phyloP scores from a whole-genome alignment of 208 protist genomes.

The Crithidia mellificae region DNA sequence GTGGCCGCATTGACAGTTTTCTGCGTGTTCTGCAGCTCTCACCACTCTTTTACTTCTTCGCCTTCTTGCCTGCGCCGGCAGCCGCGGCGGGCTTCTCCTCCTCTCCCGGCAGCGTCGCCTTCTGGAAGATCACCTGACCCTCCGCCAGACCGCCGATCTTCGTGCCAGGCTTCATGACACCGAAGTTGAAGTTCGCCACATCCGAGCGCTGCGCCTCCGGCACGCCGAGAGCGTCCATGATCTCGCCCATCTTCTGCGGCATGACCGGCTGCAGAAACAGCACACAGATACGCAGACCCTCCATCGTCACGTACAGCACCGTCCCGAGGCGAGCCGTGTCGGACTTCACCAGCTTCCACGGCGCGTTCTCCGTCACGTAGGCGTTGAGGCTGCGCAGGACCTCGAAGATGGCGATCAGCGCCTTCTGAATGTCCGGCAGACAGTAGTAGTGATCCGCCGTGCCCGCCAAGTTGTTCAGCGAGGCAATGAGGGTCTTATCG shows the following conservation, averaged over 20 bases:
- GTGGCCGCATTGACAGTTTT: too few species aligned
- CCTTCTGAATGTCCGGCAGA: constrained; percentile 86
- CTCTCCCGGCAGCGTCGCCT: constrained; percentile 41
- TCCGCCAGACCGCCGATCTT: constrained; percentile 52
- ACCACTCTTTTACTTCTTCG: too few species aligned
- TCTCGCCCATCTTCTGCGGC: constrained; percentile 72
- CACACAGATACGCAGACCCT: constrained; percentile 83
- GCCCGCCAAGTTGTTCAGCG: constrained; percentile 66
- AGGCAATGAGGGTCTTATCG: constrained; percentile 65
- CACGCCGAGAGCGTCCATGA: constrained; percentile 90
- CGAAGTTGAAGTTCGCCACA: constrained; percentile 66
- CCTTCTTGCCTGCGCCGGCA: constrained; percentile 13
- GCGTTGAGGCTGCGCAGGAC: constrained; percentile 85
- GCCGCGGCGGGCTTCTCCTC: constrained; percentile 14
- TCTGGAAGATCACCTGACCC: constrained; percentile 77
- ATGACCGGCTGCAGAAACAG: constrained; percentile 88
- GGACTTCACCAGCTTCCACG: constrained; percentile 92
- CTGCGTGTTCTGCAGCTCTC: too few species aligned
- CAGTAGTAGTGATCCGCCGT: constrained; percentile 84
- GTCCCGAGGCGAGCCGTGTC: constrained; percentile 76
- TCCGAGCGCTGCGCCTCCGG: constrained; percentile 50
- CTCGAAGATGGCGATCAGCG: constrained; percentile 84
- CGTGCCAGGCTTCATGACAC: constrained; percentile 60
- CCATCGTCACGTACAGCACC: constrained; percentile 90
- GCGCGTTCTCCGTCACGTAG: constrained; percentile 90